A percentile compares a stretch with the other conserved stretches of the same genome.
Conservation (phyloP, 2,329 filamentous ascomycete genomes). For the Sporothrix mexicana region DNA sequence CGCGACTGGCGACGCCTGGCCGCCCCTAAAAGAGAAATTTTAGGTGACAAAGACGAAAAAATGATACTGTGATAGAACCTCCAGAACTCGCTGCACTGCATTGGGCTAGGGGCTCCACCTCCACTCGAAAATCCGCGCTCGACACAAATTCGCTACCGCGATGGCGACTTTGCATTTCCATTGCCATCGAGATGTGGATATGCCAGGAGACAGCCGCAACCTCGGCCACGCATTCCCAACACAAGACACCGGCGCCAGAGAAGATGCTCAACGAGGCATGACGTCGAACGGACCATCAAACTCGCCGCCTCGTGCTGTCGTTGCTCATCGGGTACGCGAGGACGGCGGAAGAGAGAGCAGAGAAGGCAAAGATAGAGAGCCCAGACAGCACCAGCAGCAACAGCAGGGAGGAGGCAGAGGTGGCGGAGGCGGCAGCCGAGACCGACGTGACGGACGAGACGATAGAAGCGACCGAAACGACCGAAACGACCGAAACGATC, state of each 20-base stretch:
- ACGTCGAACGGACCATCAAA: slow-evolving; percentile 43
- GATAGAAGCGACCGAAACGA: slow-evolving; percentile 13
- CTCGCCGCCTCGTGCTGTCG: slow-evolving; percentile 40
- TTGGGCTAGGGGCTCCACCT: background rate
- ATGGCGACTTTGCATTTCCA: slow-evolving; percentile 39
- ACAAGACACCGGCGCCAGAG: slow-evolving; percentile 44
- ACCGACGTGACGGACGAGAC: slow-evolving; percentile 27
- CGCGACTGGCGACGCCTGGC: background rate
- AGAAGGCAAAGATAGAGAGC: slow-evolving; percentile 33
- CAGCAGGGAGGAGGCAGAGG: slow-evolving; percentile 31
- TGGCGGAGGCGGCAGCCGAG: slow-evolving; percentile 4
- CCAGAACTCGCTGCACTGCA: background rate
- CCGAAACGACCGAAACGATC: slow-evolving; percentile 26
- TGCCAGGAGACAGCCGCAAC: slow-evolving; percentile 50
- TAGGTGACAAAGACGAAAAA: background rate
- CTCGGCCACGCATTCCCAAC: slow-evolving; percentile 41
- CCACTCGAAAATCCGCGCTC: slow-evolving; percentile 30
- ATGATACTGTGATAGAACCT: background rate
- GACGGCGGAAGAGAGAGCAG: slow-evolving; percentile 35
- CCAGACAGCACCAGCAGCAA: slow-evolving; percentile 37
- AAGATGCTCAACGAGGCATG: slow-evolving; percentile 46
- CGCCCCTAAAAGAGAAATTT: background rate
- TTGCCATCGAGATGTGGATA: slow-evolving; percentile 49
- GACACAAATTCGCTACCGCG: slow-evolving; percentile 36
- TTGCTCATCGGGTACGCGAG: slow-evolving; percentile 40